These are phyloP conservation scores for Gilbertella persicaria DNA, from an alignment of 371 early-diverging fungal species.

Conservation along the genomic window DNA sequence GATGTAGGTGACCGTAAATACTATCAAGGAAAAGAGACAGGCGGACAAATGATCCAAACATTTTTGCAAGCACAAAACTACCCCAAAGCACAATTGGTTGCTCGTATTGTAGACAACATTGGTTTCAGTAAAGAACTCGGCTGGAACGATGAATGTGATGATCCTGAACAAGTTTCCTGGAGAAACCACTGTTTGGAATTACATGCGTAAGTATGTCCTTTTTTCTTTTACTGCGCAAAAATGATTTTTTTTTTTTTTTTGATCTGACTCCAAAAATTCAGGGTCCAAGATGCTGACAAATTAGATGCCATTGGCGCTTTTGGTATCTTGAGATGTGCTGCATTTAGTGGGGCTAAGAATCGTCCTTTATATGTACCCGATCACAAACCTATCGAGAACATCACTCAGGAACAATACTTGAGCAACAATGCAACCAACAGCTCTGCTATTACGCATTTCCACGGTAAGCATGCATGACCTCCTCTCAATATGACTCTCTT, in stretches of 20 bases:
- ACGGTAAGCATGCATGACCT: slow-evolving; percentile 49
- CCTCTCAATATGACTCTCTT: background rate
- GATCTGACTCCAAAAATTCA: slow-evolving; percentile 13
- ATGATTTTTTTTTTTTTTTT: slow-evolving; percentile 1
- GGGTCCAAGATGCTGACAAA: slow-evolving; percentile 83
- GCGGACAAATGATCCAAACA: slow-evolving; percentile 41
- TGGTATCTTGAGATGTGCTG: slow-evolving; percentile 74
- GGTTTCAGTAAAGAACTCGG: slow-evolving; percentile 74
- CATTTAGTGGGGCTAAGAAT: slow-evolving; percentile 70
- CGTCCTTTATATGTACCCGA: slow-evolving; percentile 62
- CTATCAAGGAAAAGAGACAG: slow-evolving; percentile 43
- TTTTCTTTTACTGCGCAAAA: background rate
- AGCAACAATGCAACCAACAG: slow-evolving; percentile 44
- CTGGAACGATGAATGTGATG: slow-evolving; percentile 45
- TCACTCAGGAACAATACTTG: slow-evolving; percentile 61
- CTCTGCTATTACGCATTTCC: slow-evolving; percentile 69
- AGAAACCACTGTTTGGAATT: slow-evolving; percentile 61
- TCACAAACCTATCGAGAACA: slow-evolving; percentile 46
- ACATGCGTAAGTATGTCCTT: slow-evolving; percentile 46
- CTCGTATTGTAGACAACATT: slow-evolving; percentile 65
- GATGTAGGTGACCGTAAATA: slow-evolving; percentile 81
- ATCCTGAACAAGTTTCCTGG: slow-evolving; percentile 44
- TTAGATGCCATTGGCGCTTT: slow-evolving; percentile 85
- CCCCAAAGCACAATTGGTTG: slow-evolving; percentile 50
- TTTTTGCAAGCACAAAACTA: slow-evolving; percentile 45